phyloP scores from a whole-genome alignment of 2,329 filamentous ascomycete species.

The Colletotrichum theobromicola region DNA sequence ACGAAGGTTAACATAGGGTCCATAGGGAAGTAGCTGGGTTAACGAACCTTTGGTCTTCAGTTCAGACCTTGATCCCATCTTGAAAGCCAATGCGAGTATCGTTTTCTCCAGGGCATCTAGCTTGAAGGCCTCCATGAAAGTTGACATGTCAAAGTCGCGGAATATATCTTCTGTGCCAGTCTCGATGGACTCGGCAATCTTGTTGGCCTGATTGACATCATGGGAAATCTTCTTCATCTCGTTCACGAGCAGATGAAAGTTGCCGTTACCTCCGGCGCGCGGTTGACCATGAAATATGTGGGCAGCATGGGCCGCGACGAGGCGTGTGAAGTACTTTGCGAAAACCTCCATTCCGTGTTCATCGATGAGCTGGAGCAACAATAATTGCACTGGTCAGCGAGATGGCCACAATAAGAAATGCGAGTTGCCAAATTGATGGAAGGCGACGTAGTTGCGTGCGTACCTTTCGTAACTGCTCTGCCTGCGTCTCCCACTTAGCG shows the following conservation, averaged over 20 bases:
- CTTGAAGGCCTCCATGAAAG: conserved; percentile 96
- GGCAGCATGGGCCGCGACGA: conserved; percentile 88
- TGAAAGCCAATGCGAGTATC: conserved; percentile 87
- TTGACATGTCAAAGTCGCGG: conserved; percentile 93
- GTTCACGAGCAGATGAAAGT: conserved; percentile 79
- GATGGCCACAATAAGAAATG: not conserved
- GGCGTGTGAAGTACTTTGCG: conserved; percentile 91
- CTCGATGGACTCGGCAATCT: conserved; percentile 93
- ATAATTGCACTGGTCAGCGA: conserved; percentile 14
- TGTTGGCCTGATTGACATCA: conserved; percentile 82
- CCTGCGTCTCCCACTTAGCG: conserved; percentile 90
- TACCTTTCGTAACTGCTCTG: conserved; percentile 91
- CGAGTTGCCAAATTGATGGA: not conserved
- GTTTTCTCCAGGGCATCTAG: conserved; percentile 88
- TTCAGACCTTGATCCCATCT: conserved; percentile 79
- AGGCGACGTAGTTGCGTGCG: conserved; percentile 28
- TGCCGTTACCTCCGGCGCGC: conserved; percentile 77
- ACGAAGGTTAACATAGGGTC: conserved; percentile 49
- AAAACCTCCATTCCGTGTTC: conserved; percentile 99
- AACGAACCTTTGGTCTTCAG: conserved; percentile 84
- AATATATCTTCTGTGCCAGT: conserved; percentile 91
- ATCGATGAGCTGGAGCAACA: conserved; percentile 77
- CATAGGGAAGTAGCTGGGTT: conserved; percentile 18
- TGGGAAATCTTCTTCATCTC: conserved; percentile 88
- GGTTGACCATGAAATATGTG: conserved; percentile 87